These are phyloP conservation scores for Daldinia caldariorum DNA, from an alignment of 495 filamentous ascomycete genomes.

Conservation along the genomic window DNA sequence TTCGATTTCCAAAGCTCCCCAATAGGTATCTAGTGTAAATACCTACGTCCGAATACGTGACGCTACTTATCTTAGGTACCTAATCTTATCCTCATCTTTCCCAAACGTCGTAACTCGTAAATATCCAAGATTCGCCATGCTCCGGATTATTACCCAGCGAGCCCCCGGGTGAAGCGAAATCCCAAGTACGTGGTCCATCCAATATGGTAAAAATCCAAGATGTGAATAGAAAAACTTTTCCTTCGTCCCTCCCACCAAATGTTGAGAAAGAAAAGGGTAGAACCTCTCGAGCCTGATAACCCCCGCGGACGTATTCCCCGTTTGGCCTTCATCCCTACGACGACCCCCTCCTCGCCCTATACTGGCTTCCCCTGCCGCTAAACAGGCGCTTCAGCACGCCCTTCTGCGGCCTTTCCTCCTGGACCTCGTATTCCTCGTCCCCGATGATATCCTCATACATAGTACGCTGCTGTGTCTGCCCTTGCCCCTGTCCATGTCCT, in stretches of 20 bases:
- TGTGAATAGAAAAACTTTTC: constrained; percentile 15
- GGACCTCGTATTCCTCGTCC: neutral
- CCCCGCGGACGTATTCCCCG: constrained; percentile 8
- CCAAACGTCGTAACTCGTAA: constrained; percentile 36
- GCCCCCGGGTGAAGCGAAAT: constrained; percentile 25
- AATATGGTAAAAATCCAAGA: too few species aligned
- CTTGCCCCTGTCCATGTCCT: neutral
- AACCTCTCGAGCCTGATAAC: too few species aligned
- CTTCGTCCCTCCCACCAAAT: neutral
- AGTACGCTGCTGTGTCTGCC: neutral
- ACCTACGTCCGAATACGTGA: neutral
- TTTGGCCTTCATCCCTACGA: constrained; percentile 13
- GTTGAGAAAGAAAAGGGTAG: too few species aligned
- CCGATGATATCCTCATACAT: constrained; percentile 15
- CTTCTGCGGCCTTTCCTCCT: constrained; percentile 2
- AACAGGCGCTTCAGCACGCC: constrained; percentile 36
- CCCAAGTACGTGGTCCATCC: too few species aligned
- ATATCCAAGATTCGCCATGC: neutral
- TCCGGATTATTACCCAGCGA: neutral
- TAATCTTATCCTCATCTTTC: constrained; percentile 2
- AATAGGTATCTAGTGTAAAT: too few species aligned
- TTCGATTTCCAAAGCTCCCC: constrained; percentile 1
- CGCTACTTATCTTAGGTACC: too few species aligned
- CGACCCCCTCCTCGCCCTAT: constrained; percentile 2
- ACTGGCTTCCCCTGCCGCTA: constrained; percentile 24